Evolutionary conservation across 1,139 yeast genomes (phyloP).

Genomic region (Yamadazyma kanchanaburiensis): DNA sequence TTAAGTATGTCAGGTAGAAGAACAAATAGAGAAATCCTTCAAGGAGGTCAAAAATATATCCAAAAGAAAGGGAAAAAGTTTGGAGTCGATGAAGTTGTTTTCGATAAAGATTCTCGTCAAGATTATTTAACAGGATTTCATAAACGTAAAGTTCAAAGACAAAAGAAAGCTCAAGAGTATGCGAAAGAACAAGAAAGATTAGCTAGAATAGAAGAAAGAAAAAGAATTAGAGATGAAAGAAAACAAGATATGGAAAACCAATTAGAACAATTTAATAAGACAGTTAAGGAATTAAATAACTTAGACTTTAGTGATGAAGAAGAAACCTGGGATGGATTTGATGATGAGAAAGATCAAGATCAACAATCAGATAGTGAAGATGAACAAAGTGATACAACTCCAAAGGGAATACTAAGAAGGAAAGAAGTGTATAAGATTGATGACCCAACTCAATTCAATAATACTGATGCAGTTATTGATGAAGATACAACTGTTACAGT

Average conservation of each 20-base stretch:
- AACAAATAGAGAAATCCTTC: conserved; percentile 77
- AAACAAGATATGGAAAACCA: conserved; percentile 62
- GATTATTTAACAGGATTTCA: conserved; percentile 95
- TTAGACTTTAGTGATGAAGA: conserved; percentile 31
- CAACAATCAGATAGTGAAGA: conserved; percentile 18
- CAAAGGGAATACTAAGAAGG: conserved; percentile 40
- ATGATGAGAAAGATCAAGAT: conserved; percentile 19
- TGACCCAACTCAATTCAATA: conserved; percentile 34
- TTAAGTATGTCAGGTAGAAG: conserved; percentile 17
- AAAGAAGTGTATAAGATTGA: conserved; percentile 40
- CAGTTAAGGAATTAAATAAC: conserved; percentile 27
- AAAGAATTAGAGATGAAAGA: conserved; percentile 65
- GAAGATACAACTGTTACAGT: conserved; percentile 64
- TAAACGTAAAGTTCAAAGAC: conserved; percentile 84
- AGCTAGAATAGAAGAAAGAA: conserved; percentile 74
- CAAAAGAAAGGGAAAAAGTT: conserved; percentile 58
- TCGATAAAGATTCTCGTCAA: conserved; percentile 67
- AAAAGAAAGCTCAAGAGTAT: conserved; percentile 77
- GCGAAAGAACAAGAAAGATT: conserved; percentile 74
- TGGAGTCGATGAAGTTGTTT: conserved; percentile 76
- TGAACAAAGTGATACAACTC: conserved; percentile 5
- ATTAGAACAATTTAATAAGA: conserved; percentile 54
- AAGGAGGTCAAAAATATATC: conserved; percentile 85
- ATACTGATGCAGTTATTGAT: conserved; percentile 46
- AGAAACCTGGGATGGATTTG: conserved; percentile 42